phyloP scores from a whole-genome alignment of 2,329 filamentous ascomycete species.

The Rhytidhysteron rufulum region DNA sequence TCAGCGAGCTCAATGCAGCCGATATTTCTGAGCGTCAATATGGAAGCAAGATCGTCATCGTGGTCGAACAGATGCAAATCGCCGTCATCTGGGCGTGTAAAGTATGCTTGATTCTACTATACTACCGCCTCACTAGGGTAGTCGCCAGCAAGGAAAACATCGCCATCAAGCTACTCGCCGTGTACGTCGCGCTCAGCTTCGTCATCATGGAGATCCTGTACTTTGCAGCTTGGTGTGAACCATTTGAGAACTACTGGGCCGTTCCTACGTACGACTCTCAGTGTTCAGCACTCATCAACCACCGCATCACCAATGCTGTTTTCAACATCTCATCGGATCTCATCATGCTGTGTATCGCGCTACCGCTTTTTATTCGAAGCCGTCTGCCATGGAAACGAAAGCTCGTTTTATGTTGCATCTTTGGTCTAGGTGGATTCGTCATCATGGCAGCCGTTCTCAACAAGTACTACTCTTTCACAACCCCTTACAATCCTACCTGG shows the following conservation, averaged over 20 bases:
- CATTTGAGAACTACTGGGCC: constrained; percentile 51
- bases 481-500: constrained; percentile 41
- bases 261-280: constrained; percentile 42
- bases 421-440: constrained; percentile 49
- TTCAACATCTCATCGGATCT: constrained; percentile 46
- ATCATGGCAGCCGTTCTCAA: constrained; percentile 49
- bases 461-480: constrained; percentile 46
- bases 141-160: constrained; percentile 47
- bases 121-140: constrained; percentile 50
- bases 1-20: constrained; percentile 31
- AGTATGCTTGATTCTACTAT: constrained; percentile 52
- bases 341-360: constrained; percentile 43
- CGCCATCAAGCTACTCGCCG: constrained; percentile 42
- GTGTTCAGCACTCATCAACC: constrained; percentile 38
- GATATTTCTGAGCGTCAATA: constrained; percentile 40
- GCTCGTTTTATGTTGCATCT: constrained; percentile 51
- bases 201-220: constrained; percentile 49
- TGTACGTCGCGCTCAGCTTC: constrained; percentile 46
- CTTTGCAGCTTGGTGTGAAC: constrained; percentile 53
- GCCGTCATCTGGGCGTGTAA: constrained; percentile 52
- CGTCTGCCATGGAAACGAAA: constrained; percentile 48
- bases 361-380: constrained; percentile 46
- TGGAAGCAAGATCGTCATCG: constrained; percentile 54
- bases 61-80: constrained; percentile 52
- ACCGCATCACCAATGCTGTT: constrained; percentile 37